Conservation (phyloP, 2,329 filamentous ascomycete genomes). For the Calonectria crousiana region DNA sequence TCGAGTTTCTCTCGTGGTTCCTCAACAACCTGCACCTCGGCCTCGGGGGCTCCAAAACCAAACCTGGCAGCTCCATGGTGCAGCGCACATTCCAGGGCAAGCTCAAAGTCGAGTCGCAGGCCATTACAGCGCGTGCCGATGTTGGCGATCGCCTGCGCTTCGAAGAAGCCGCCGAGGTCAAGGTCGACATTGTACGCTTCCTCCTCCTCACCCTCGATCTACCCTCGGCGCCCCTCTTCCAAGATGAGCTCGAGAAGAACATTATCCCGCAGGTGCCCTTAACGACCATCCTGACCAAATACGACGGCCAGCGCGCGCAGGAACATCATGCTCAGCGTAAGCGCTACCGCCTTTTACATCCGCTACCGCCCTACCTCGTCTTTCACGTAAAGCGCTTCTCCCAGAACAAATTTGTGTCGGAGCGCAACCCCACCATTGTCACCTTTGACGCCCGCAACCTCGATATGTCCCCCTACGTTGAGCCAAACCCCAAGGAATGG, state of each 20-base stretch:
- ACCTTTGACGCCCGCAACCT: slow-evolving; percentile 89
- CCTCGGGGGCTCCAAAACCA: slow-evolving; percentile 89
- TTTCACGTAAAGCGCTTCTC: slow-evolving; percentile 98
- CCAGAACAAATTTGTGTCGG: slow-evolving; percentile 94
- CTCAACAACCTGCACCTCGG: slow-evolving; percentile 94
- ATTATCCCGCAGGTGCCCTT: slow-evolving; percentile 95
- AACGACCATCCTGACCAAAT: slow-evolving; percentile 86
- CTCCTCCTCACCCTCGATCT: slow-evolving; percentile 94
- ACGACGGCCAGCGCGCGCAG: slow-evolving; percentile 88
- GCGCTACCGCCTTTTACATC: slow-evolving; percentile 89
- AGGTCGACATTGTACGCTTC: slow-evolving; percentile 82
- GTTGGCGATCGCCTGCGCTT: slow-evolving; percentile 90
- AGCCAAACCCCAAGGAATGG: slow-evolving; percentile 81
- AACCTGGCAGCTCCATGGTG: slow-evolving; percentile 85
- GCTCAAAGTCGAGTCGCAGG: slow-evolving; percentile 92
- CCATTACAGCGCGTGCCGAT: slow-evolving; percentile 91
- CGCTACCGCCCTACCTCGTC: slow-evolving; percentile 88
- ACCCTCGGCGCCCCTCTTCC: slow-evolving; percentile 91
- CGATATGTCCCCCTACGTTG: slow-evolving; percentile 90
- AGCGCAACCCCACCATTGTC: slow-evolving; percentile 98
- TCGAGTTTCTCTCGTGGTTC: slow-evolving; percentile 98
- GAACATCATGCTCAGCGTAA: slow-evolving; percentile 91
- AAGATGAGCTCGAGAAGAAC: slow-evolving; percentile 93
- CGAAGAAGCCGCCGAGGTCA: slow-evolving; percentile 87
- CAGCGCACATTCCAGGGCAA: slow-evolving; percentile 95